These are phyloP conservation scores for Amanita rubescens DNA, from an alignment of 768 basidiomycete genomes.

Conservation along the genomic window DNA sequence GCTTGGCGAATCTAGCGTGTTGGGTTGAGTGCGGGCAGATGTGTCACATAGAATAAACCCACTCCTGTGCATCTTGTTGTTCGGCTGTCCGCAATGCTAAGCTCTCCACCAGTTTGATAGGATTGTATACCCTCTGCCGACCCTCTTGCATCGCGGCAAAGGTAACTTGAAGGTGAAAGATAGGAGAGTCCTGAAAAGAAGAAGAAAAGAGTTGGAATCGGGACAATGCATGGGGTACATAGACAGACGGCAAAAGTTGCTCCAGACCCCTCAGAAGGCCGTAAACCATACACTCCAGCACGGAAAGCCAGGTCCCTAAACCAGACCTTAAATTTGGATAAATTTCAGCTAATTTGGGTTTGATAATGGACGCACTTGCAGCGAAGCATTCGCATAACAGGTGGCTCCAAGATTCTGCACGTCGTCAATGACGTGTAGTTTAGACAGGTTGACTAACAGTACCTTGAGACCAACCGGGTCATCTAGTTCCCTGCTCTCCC, in stretches of 20 bases:
- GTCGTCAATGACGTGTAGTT: not conserved
- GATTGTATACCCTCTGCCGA: conserved; percentile 68
- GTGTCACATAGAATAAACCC: conserved; percentile 14
- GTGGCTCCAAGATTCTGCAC: conserved; percentile 90
- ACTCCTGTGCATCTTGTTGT: conserved; percentile 98
- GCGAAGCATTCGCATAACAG: conserved; percentile 92
- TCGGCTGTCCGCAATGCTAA: conserved; percentile 73
- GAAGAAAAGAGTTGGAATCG: conserved; percentile 1
- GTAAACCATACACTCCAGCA: conserved; percentile 73
- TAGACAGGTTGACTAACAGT: not conserved
- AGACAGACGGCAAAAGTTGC: conserved; percentile 30
- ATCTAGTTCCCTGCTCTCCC: conserved; percentile 40
- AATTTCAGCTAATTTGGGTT: not conserved
- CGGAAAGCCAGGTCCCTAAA: conserved; percentile 81
- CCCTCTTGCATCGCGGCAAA: conserved; percentile 84
- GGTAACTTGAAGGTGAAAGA: conserved; percentile 70
- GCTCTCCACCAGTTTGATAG: conserved; percentile 77
- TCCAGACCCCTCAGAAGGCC: conserved; percentile 44
- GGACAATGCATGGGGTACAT: not conserved
- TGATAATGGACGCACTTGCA: conserved; percentile 55
- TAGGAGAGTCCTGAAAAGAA: conserved; percentile 56
- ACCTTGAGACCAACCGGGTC: conserved; percentile 78
- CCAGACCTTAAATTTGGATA: conserved; percentile 61
- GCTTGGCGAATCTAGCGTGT: conserved; percentile 73
- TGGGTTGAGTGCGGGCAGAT: not conserved